Percentiles rank a stretch among this genome's conserved stretches.
phyloP scores from a whole-genome alignment of 352 stramenopile species.

The Thalassiosira livingstoniorum region DNA sequence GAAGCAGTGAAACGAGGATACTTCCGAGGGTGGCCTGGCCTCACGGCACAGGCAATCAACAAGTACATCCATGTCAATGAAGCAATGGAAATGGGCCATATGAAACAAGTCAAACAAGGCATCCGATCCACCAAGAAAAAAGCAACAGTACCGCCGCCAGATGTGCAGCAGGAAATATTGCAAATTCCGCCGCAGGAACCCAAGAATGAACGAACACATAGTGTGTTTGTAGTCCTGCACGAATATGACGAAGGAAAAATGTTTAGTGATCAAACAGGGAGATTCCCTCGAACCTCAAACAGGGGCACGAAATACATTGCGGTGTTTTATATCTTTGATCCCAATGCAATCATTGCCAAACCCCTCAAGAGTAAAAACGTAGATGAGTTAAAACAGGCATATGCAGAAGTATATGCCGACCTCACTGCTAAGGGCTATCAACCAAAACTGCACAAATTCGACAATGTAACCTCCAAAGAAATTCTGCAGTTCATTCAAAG shows the following conservation, averaged over 20 bases:
- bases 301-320: not conserved
- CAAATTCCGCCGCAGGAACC: not conserved
- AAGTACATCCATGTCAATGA: not conserved
- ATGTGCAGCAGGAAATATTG: no score
- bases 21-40: not conserved
- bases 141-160: no score
- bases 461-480: not conserved
- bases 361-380: not conserved
- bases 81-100: not conserved
- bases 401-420: not conserved
- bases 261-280: not conserved
- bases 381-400: not conserved
- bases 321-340: not conserved
- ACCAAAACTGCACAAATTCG: not conserved
- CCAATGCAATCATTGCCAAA: not conserved
- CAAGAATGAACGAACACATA: not conserved
- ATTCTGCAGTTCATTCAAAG: not conserved
- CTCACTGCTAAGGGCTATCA: not conserved
- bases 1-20: not conserved
- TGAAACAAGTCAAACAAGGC: not conserved
- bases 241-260: not conserved
- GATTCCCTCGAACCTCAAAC: not conserved
- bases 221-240: not conserved
- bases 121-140: conserved; percentile 1
- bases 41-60: not conserved